A percentile compares a stretch with the other conserved stretches of the same genome.
These are phyloP conservation scores for Kuraishia cidri DNA, from an alignment of 805 yeast species.

Conservation along the genomic window DNA sequence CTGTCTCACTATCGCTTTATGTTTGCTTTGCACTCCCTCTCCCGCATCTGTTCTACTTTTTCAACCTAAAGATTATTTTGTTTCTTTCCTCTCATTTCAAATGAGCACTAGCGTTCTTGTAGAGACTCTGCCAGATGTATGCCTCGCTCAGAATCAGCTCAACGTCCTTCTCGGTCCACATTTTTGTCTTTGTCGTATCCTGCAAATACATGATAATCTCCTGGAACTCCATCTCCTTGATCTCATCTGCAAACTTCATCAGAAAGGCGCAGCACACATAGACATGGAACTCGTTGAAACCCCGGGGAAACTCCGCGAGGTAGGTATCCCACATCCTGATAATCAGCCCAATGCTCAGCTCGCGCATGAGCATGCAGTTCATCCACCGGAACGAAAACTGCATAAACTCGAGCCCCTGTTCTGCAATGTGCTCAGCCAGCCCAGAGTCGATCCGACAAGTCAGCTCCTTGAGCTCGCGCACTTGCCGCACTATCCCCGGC, in stretches of 20 bases:
- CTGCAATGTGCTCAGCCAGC: conserved; percentile 63
- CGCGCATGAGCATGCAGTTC: conserved; percentile 96
- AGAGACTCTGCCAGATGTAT: conserved; percentile 90
- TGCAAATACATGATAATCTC: conserved; percentile 89
- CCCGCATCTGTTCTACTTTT: no score
- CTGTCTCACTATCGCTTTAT: background rate
- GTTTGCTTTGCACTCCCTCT: no score
- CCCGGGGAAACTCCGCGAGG: conserved; percentile 61
- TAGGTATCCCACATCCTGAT: conserved; percentile 98
- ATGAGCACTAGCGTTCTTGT: conserved; percentile 86
- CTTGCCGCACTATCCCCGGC: conserved; percentile 94
- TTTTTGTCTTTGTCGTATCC: conserved; percentile 68
- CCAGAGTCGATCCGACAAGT: conserved; percentile 74
- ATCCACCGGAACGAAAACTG: conserved; percentile 98
- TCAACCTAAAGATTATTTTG: background rate
- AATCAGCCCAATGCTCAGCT: conserved; percentile 66
- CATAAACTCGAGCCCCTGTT: conserved; percentile 85
- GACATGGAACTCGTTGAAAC: conserved; percentile 88
- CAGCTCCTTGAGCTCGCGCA: conserved; percentile 66
- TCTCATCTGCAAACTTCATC: conserved; percentile 73
- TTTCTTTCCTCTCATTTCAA: conserved; percentile 28
- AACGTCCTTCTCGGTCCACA: conserved; percentile 84
- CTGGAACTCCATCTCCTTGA: conserved; percentile 86
- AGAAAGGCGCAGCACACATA: conserved; percentile 97
- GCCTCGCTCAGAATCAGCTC: conserved; percentile 93